Conservation (phyloP, 23 red algal species). For the Agarophyton chilense region DNA sequence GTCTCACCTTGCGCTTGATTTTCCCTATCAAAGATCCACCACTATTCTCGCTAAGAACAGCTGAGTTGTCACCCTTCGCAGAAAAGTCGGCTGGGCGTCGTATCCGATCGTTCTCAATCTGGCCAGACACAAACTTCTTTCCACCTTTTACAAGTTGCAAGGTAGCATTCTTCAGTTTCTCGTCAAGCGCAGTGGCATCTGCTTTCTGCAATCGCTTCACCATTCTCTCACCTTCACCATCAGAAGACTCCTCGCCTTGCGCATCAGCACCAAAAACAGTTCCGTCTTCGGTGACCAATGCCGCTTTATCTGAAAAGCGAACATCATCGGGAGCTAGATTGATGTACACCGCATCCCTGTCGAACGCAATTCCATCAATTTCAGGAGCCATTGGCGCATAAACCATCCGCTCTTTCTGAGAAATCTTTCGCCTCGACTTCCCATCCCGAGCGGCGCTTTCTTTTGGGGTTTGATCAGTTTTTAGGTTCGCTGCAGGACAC, state of each 20-base stretch:
- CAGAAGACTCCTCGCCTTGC: conserved; percentile 41
- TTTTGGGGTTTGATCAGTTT: background rate
- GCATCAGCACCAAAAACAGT: conserved; percentile 12
- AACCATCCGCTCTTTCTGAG: conserved; percentile 78
- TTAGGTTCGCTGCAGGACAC: conserved; percentile 63
- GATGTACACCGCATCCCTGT: conserved; percentile 95
- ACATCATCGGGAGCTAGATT: conserved; percentile 70
- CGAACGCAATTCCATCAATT: conserved; percentile 93
- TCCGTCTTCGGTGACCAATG: conserved; percentile 20
- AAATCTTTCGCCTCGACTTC: conserved; percentile 67
- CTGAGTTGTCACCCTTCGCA: background rate
- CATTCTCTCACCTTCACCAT: conserved; percentile 92
- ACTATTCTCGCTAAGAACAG: conserved; percentile 1
- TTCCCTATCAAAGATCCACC: background rate
- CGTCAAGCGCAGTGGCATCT: conserved; percentile 51
- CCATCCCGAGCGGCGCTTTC: background rate
- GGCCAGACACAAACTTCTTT: conserved; percentile 46
- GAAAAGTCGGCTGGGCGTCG: conserved; percentile 12
- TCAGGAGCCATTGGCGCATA: conserved; percentile 95
- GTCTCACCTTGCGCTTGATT: background rate
- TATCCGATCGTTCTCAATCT: conserved; percentile 10
- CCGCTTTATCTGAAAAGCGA: conserved; percentile 67
- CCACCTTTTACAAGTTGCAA: conserved; percentile 66
- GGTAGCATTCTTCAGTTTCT: conserved; percentile 44
- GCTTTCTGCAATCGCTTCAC: conserved; percentile 76